A percentile compares a stretch with the other conserved stretches of the same genome.
Conservation (phyloP, 805 yeast genomes). For the Saccharomyces jurei region DNA sequence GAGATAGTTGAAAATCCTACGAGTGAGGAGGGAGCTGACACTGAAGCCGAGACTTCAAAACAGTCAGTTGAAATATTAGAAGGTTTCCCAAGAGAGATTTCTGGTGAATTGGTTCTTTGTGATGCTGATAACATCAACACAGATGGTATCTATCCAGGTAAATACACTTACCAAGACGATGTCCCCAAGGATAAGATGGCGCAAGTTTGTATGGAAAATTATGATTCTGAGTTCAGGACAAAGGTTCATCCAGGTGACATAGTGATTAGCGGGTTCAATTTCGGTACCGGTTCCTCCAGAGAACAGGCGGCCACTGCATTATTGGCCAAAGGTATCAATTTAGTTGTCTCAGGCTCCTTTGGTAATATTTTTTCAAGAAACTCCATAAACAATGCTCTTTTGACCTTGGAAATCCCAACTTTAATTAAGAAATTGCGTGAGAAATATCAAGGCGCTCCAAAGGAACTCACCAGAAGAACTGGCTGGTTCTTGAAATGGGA, state of each 20-base stretch:
- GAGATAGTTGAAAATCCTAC: conserved; percentile 16
- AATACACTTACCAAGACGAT: conserved; percentile 97
- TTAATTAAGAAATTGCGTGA: conserved; percentile 71
- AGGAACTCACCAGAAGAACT: conserved; percentile 86
- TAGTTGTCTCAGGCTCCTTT: conserved; percentile 94
- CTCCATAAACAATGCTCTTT: conserved; percentile 89
- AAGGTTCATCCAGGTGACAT: conserved; percentile 86
- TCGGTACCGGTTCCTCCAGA: conserved; percentile 97
- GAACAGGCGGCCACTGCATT: conserved; percentile 99
- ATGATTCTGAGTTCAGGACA: conserved; percentile 77
- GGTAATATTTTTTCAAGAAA: conserved; percentile 95
- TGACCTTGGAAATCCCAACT: conserved; percentile 89
- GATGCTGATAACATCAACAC: conserved; percentile 96
- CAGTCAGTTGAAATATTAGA: conserved; percentile 65
- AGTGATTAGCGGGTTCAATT: conserved; percentile 84
- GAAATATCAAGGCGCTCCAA: conserved; percentile 43
- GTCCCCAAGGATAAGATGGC: conserved; percentile 95
- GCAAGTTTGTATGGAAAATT: conserved; percentile 98
- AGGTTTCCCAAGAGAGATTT: conserved; percentile 84
- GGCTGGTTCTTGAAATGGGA: conserved; percentile 93
- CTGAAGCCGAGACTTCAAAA: conserved; percentile 27
- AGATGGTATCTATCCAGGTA: conserved; percentile 98
- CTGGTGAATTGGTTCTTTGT: conserved; percentile 89
- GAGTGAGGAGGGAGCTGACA: conserved; percentile 10
- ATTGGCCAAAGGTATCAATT: conserved; percentile 82